Conservation (phyloP, 306 rosid genomes). For the Quercus berberidifolia region DNA sequence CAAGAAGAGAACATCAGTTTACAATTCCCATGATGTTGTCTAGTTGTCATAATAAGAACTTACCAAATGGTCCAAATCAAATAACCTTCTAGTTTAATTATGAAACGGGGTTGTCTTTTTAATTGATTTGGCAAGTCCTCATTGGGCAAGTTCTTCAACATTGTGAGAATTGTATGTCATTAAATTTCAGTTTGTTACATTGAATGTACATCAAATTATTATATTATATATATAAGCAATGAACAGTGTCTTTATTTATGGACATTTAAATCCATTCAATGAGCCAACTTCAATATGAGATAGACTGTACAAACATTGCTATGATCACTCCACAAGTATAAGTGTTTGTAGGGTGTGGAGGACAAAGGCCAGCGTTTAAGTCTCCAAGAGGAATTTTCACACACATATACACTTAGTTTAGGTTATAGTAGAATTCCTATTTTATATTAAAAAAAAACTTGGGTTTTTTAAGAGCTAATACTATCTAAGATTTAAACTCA, state of each 20-base stretch:
- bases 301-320: neutral
- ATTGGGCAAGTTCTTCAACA: too few relatives aligned
- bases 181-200: neutral
- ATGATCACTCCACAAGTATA: fast-evolving
- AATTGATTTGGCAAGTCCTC: too few relatives aligned
- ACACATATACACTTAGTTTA: too few relatives aligned
- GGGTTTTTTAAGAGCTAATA: neutral
- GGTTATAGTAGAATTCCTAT: fast-evolving
- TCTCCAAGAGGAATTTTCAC: fast-evolving
- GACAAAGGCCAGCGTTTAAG: fast-evolving
- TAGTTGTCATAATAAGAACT: too few relatives aligned
- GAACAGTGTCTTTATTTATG: neutral
- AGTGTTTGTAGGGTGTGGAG: fast-evolving
- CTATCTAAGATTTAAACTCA: neutral
- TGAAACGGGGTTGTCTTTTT: too few relatives aligned
- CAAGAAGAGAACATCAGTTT: too few relatives aligned
- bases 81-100: too few relatives aligned
- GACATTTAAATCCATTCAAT: neutral
- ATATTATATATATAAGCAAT: neutral
- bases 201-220: neutral
- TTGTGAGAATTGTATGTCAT: too few relatives aligned
- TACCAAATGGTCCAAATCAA: too few relatives aligned
- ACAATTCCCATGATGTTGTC: too few relatives aligned
- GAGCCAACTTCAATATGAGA: neutral
- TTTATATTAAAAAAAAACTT: neutral